Percentiles rank a stretch among this genome's conserved stretches.
phyloP scores from a whole-genome alignment of 192 early-diverging fungal genomes.

The Entomortierella parvispora region DNA sequence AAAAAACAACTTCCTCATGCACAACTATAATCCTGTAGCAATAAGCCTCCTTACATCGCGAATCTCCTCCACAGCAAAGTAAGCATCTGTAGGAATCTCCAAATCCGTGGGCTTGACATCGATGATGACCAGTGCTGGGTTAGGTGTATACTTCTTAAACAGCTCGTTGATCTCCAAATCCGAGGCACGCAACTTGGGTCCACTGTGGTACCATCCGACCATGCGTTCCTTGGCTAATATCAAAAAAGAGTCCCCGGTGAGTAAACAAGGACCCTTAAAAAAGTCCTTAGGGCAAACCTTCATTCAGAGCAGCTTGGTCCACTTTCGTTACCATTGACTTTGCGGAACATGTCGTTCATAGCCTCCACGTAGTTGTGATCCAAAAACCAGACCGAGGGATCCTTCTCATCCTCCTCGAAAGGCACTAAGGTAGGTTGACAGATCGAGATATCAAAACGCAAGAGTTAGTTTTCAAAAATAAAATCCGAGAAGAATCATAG shows the following conservation, averaged over 20 bases:
- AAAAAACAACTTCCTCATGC: too few species aligned
- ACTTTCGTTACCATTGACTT: conserved; percentile 96
- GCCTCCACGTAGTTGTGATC: conserved; percentile 99
- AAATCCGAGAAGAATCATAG: too few species aligned
- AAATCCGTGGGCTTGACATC: conserved; percentile 95
- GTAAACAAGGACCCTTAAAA: too few species aligned
- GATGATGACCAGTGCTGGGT: conserved; percentile 97
- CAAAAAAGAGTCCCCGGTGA: background rate
- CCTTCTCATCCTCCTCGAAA: conserved; percentile 99
- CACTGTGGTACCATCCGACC: conserved; percentile 99
- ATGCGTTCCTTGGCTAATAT: conserved; percentile 89
- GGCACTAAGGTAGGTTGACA: conserved; percentile 87
- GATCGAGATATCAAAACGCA: background rate
- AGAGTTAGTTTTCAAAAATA: background rate
- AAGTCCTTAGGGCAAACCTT: too few species aligned
- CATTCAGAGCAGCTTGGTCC: too few species aligned
- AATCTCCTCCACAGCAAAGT: conserved; percentile 97
- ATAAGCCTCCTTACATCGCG: conserved; percentile 80
- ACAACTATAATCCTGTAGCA: too few species aligned
- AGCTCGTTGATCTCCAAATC: conserved; percentile 99
- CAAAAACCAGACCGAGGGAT: conserved; percentile 97
- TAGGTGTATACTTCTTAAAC: conserved; percentile 93
- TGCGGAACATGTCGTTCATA: conserved; percentile 99
- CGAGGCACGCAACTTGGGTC: conserved; percentile 94
- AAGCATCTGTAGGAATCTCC: conserved; percentile 96